phyloP scores from a whole-genome alignment of 208 protist genomes.

The Trypanosoma caninum region DNA sequence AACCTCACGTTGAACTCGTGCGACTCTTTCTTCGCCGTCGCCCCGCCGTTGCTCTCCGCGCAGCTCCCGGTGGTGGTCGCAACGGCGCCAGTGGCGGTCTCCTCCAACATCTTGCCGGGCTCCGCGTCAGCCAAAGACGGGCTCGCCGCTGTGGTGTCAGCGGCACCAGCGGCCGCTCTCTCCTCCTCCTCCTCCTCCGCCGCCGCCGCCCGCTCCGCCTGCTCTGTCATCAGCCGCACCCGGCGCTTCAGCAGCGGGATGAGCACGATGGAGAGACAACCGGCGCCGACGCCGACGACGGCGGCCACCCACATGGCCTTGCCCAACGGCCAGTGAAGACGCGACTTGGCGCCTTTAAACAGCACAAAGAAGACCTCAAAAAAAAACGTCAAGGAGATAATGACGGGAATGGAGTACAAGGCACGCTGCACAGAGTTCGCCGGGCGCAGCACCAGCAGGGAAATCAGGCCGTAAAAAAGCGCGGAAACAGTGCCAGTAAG shows the following conservation, averaged over 20 bases:
- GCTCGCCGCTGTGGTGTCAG: neutral
- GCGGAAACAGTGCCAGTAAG: slow-evolving; percentile 58
- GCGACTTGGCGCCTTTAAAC: slow-evolving; percentile 61
- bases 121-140: neutral
- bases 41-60: neutral
- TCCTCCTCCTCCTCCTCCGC: slow-evolving; percentile 20
- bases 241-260: slow-evolving; percentile 56
- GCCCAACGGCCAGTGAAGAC: slow-evolving; percentile 48
- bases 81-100: slow-evolving; percentile 4
- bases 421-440: slow-evolving; percentile 50
- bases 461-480: slow-evolving; percentile 49
- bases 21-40: neutral
- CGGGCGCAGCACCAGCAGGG: slow-evolving; percentile 49
- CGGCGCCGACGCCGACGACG: slow-evolving; percentile 41
- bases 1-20: slow-evolving; percentile 40
- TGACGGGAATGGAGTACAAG: slow-evolving; percentile 54
- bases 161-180: neutral
- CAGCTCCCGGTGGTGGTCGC: neutral
- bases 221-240: slow-evolving; percentile 28
- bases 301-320: slow-evolving; percentile 56
- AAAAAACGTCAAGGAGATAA: slow-evolving; percentile 70
- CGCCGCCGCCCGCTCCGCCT: slow-evolving; percentile 25
- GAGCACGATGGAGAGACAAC: slow-evolving; percentile 37
- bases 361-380: slow-evolving; percentile 80
- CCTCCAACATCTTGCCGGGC: neutral